Percentiles rank a stretch among this genome's conserved stretches.
Conservation (phyloP, 345 rosid species). For the Eucalyptus marginata region DNA sequence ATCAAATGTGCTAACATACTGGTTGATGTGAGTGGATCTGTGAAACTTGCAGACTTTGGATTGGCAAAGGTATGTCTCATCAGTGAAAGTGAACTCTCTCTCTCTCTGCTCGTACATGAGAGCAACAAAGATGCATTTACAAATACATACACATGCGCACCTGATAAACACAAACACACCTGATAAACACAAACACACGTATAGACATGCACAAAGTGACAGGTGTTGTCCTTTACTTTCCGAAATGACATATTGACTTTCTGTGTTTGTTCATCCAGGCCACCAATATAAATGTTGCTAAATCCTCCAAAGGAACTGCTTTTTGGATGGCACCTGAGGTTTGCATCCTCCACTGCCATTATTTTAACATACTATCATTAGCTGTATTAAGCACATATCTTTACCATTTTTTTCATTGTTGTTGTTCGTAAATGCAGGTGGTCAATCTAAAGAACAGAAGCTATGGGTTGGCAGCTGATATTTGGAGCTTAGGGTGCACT, state of each 20-base stretch:
- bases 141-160: not conserved
- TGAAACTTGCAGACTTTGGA: conserved; percentile 31
- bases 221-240: not conserved
- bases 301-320: conserved; percentile 70
- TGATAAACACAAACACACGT: too few relatives aligned
- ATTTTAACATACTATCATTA: not conserved
- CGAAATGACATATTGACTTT: not conserved
- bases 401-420: not conserved
- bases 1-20: conserved; percentile 28
- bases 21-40: conserved; percentile 15
- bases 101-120: not conserved
- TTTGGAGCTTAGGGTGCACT: conserved; percentile 94
- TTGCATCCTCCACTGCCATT: not conserved
- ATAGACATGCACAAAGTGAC: not conserved
- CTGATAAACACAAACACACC: too few relatives aligned
- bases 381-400: not conserved
- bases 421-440: conserved; percentile 24
- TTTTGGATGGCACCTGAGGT: conserved; percentile 99
- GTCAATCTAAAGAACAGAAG: conserved; percentile 41
- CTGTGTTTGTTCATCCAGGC: not conserved
- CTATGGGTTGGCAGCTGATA: conserved; percentile 70
- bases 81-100: not conserved
- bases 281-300: conserved; percentile 24
- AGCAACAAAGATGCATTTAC: not conserved
- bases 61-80: conserved; percentile 9